Percentiles rank a stretch among this genome's conserved stretches.
These are phyloP conservation scores for Calonectria crousiana DNA, from an alignment of 2,329 filamentous ascomycete species.

Conservation along the genomic window DNA sequence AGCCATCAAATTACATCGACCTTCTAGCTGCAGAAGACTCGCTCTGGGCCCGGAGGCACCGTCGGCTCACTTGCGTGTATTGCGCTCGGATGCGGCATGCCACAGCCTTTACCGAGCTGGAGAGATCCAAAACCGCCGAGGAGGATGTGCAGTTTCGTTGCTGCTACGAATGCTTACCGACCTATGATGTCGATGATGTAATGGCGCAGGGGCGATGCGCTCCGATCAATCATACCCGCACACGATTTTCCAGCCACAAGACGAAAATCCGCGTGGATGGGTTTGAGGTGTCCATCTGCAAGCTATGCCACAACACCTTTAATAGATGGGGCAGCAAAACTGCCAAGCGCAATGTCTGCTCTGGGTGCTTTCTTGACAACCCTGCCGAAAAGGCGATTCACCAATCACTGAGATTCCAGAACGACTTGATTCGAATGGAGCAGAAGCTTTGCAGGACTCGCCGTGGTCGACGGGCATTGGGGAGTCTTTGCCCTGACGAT, in stretches of 20 bases:
- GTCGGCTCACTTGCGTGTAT: constrained; percentile 16
- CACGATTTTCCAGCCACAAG: background rate
- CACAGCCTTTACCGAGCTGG: constrained; percentile 9
- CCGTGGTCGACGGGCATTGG: background rate
- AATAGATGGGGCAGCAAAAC: constrained; percentile 5
- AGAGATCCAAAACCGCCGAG: background rate
- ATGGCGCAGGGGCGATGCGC: too few relatives aligned
- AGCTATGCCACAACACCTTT: constrained; percentile 17
- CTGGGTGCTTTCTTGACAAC: constrained; percentile 12
- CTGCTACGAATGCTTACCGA: constrained; percentile 6
- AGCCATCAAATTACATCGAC: background rate
- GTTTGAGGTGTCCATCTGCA: constrained; percentile 1
- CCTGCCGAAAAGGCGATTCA: background rate
- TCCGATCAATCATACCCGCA: background rate
- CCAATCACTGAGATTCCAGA: background rate
- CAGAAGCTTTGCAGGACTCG: background rate
- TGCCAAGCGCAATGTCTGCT: constrained; percentile 9
- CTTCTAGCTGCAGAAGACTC: constrained; percentile 17
- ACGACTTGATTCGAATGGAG: background rate
- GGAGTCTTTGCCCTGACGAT: background rate
- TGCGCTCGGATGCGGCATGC: constrained; percentile 25
- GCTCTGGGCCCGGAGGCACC: constrained; percentile 1
- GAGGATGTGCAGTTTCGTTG: background rate
- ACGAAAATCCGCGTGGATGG: constrained; percentile 9
- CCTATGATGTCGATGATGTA: background rate